A percentile compares a stretch with the other conserved stretches of the same genome.
phyloP scores from a whole-genome alignment of 352 stramenopile genomes.

The Aphanomyces stellatus region DNA sequence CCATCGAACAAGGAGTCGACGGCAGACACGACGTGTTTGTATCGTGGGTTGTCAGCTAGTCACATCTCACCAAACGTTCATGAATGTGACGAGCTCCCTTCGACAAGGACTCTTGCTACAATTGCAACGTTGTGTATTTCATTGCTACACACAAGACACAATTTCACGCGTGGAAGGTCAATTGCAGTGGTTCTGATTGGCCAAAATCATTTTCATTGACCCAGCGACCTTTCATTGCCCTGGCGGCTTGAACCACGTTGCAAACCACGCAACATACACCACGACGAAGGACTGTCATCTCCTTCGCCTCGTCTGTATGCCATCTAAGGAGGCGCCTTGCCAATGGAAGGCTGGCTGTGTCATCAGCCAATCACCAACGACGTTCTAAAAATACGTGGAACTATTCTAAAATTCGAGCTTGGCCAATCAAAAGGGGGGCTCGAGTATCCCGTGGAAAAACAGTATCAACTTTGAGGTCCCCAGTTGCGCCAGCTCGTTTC shows the following conservation, averaged over 20 bases:
- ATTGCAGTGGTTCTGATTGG: neutral
- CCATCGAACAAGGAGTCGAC: slow-evolving; percentile 5
- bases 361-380: slow-evolving; percentile 12
- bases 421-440: slow-evolving; percentile 4
- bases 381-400: slow-evolving; percentile 22
- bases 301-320: too few species aligned
- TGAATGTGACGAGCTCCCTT: slow-evolving; percentile 17
- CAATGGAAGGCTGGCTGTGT: too few species aligned
- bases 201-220: neutral
- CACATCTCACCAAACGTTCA: slow-evolving; percentile 17
- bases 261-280: too few species aligned
- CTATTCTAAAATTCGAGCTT: slow-evolving; percentile 19
- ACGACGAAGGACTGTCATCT: too few species aligned
- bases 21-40: slow-evolving; percentile 16
- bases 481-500: too few species aligned
- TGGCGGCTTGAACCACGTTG: too few species aligned
- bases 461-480: too few species aligned
- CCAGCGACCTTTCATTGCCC: too few species aligned
- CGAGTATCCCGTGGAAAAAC: too few species aligned
- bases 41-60: slow-evolving; percentile 20
- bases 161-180: neutral
- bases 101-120: slow-evolving; percentile 11
- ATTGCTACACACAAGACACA: neutral
- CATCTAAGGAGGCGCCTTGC: too few species aligned
- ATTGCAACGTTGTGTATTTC: too few species aligned